Base-by-base conservation (phyloP, 208 protist genomes). In the Trypanosoma vivax region DNA sequence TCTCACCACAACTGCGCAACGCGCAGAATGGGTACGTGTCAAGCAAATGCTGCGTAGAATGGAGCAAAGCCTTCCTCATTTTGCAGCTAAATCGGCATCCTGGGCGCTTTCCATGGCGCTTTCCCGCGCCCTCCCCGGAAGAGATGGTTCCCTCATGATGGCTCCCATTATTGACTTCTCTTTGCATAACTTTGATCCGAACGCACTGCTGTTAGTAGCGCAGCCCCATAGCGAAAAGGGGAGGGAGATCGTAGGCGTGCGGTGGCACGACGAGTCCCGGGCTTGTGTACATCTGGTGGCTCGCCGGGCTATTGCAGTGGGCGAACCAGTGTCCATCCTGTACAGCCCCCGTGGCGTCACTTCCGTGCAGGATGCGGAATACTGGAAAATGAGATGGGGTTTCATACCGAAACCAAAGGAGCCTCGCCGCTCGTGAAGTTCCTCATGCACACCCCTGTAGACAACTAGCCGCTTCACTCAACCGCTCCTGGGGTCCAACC, bases 101-200 rank as follows among this genome's bases (percentile, higher is more conserved):
- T 94, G 87, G 87, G 87, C 62, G 27, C 46, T 90, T 29, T 90
- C 83, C 2, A 91, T 90, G 80, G 83, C 64, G 42, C 70, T 94
- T 18, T 66, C 83, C 11, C 68, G 83, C 0, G 62, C 66, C 14
- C 56, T 90, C 40, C 57, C 9, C 11, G 70, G 80, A 57, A 74
- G 82, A 55, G 49, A 60, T 9, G 74, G 74, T n/a, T 71, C 58
- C 16, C 69, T 80, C 18, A 70, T 66, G 2, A 38, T 93, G 35
- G 80, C 80, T 42, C 86, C 86, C 37, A 54, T 93, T 18, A 76
- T 93, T 52, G 86, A 93, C 65, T 89, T 93, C 37, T 88, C 73
- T 68, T 43, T 69, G 5, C 86, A 90, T 63, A 84, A 72, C 60
- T 75, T 59, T 57, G 35, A 54, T 6, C 79, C 86, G 3, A 90